phyloP scores from a whole-genome alignment of 805 yeast species.

The Saccharomycopsis capsularis region DNA sequence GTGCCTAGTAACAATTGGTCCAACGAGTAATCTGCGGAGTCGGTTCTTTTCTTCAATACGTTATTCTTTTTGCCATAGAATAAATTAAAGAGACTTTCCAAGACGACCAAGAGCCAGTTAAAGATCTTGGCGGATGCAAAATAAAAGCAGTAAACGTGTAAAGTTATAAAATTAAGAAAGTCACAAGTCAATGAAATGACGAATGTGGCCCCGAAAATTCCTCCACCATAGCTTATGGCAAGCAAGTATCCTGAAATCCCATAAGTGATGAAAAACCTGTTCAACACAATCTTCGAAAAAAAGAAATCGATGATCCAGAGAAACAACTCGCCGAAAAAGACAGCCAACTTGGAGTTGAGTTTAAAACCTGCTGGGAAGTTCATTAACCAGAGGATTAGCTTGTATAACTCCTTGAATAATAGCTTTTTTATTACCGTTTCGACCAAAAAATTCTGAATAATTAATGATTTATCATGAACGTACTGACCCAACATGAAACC shows the following conservation, averaged over 20 bases:
- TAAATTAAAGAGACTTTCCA: slow-evolving; percentile 70
- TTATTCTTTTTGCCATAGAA: slow-evolving; percentile 89
- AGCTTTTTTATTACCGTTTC: slow-evolving; percentile 31
- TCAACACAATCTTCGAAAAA: slow-evolving; percentile 26
- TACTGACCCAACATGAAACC: slow-evolving; percentile 57
- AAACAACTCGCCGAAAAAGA: slow-evolving; percentile 78
- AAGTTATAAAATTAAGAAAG: slow-evolving; percentile 48
- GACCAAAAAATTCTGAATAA: slow-evolving; percentile 27
- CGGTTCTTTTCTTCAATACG: slow-evolving; percentile 76
- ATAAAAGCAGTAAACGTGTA: slow-evolving; percentile 74
- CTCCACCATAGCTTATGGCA: slow-evolving; percentile 26
- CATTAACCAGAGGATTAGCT: slow-evolving; percentile 65
- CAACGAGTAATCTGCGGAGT: slow-evolving; percentile 72
- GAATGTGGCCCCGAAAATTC: slow-evolving; percentile 60
- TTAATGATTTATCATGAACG: slow-evolving; percentile 33
- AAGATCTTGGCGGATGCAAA: slow-evolving; percentile 73
- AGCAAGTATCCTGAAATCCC: slow-evolving; percentile 17
- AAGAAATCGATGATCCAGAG: slow-evolving; percentile 79
- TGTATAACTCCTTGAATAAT: slow-evolving; percentile 40
- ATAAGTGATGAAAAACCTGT: slow-evolving; percentile 8
- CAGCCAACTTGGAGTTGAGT: slow-evolving; percentile 77
- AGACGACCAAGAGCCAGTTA: slow-evolving; percentile 60
- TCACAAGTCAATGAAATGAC: slow-evolving; percentile 64
- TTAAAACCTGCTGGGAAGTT: slow-evolving; percentile 92
- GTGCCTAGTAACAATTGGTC: slow-evolving; percentile 89